Evolutionary conservation across 495 filamentous ascomycete species (phyloP).

Genomic region (Daldinia grandis): DNA sequence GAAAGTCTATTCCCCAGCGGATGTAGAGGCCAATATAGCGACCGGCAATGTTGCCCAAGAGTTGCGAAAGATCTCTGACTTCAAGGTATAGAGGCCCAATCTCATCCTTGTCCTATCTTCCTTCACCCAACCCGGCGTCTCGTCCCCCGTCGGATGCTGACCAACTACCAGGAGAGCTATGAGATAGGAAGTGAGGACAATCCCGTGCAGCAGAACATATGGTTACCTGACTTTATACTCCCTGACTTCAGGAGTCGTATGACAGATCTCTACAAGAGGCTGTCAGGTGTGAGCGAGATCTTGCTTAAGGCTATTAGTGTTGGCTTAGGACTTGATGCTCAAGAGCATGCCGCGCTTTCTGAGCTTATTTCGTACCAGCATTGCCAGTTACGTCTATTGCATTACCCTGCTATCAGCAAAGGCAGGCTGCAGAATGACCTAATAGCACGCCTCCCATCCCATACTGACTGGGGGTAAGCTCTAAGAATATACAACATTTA

Average conservation of each 20-base stretch:
- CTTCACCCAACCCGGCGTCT: background rate
- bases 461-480: constrained; percentile 55
- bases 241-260: constrained; percentile 66
- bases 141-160: background rate
- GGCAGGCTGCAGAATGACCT: constrained; percentile 52
- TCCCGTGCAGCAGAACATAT: constrained; percentile 67
- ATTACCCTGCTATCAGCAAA: constrained; percentile 67
- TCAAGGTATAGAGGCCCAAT: constrained; percentile 26
- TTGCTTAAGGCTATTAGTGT: constrained; percentile 59
- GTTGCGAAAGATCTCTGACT: constrained; percentile 50
- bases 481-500: background rate
- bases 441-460: constrained; percentile 59
- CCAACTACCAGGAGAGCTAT: constrained; percentile 63
- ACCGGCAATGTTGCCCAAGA: constrained; percentile 44
- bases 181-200: constrained; percentile 70
- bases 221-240: constrained; percentile 65
- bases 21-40: constrained; percentile 19
- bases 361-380: constrained; percentile 54
- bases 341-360: constrained; percentile 49
- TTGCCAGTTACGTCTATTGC: constrained; percentile 68
- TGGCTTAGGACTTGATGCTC: constrained; percentile 58
- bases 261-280: constrained; percentile 62
- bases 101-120: background rate
- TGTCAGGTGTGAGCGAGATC: constrained; percentile 52
- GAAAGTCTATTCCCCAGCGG: constrained; percentile 35